Percentiles rank a stretch among this genome's conserved stretches.
Conservation (phyloP, 2,329 filamentous ascomycete genomes). For the Pseudogymnoascus sp. region DNA sequence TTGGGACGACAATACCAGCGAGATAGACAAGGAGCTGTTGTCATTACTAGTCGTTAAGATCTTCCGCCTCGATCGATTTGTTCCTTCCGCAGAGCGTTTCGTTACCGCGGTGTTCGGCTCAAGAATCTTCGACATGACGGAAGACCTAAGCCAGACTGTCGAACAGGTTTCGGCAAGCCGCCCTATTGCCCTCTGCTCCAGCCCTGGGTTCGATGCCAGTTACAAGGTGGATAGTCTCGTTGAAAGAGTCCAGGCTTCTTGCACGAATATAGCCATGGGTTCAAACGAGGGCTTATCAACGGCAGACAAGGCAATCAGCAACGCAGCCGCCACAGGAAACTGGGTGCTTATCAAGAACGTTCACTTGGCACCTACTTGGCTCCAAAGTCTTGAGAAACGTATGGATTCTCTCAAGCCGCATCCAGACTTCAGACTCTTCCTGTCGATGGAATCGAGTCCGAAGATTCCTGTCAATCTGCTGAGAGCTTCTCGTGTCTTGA, state of each 20-base stretch:
- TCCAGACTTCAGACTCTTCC: constrained; percentile 84
- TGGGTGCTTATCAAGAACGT: constrained; percentile 99
- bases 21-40: constrained; percentile 68
- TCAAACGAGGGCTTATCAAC: constrained; percentile 89
- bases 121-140: constrained; percentile 73
- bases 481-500: constrained; percentile 84
- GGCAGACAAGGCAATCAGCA: constrained; percentile 91
- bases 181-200: constrained; percentile 88
- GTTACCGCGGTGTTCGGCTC: constrained; percentile 78
- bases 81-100: constrained; percentile 88
- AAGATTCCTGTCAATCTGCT: constrained; percentile 97
- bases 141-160: constrained; percentile 80
- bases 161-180: constrained; percentile 75
- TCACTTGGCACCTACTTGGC: constrained; percentile 89
- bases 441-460: constrained; percentile 94
- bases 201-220: constrained; percentile 92
- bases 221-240: constrained; percentile 98
- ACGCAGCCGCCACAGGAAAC: constrained; percentile 81
- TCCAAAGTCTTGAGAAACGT: constrained; percentile 94
- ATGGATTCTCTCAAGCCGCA: constrained; percentile 94
- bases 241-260: constrained; percentile 71
- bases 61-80: constrained; percentile 90
- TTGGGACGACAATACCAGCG: constrained; percentile 59
- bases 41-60: constrained; percentile 89
- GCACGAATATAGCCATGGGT: constrained; percentile 98